phyloP scores from a whole-genome alignment of 2,329 filamentous ascomycete species.

The Periconia sp. region DNA sequence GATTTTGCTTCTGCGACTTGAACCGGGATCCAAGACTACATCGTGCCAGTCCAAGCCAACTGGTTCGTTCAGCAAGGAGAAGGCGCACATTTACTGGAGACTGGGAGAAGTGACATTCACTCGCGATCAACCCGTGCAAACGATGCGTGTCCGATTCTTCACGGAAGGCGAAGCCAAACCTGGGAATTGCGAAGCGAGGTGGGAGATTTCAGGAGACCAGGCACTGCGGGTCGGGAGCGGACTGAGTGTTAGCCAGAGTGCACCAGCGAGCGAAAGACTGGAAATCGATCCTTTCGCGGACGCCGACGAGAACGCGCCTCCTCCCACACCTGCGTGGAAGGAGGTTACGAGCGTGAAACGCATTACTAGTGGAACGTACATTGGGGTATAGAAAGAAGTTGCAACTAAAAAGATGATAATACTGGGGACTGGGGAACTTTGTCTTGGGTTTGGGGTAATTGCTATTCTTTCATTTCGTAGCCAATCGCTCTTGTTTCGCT shows the following conservation, averaged over 20 bases:
- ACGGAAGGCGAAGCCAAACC: slow-evolving; percentile 71
- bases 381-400: slow-evolving; percentile 29
- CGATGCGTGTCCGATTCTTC: slow-evolving; percentile 80
- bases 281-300: slow-evolving; percentile 73
- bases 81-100: slow-evolving; percentile 78
- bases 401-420: neutral
- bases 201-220: slow-evolving; percentile 65
- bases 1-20: slow-evolving; percentile 70
- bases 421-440: neutral
- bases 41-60: slow-evolving; percentile 76
- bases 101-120: slow-evolving; percentile 71
- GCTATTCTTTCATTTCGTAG: neutral
- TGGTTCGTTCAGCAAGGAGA: slow-evolving; percentile 78
- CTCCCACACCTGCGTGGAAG: slow-evolving; percentile 35
- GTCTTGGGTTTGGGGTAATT: neutral
- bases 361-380: slow-evolving; percentile 42
- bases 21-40: slow-evolving; percentile 61
- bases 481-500: neutral
- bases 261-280: slow-evolving; percentile 44
- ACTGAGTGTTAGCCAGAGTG: slow-evolving; percentile 57
- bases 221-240: slow-evolving; percentile 58
- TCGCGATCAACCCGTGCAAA: slow-evolving; percentile 62
- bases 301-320: slow-evolving; percentile 45
- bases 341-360: slow-evolving; percentile 37
- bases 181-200: slow-evolving; percentile 79